Base-by-base conservation (phyloP, 2,329 filamentous ascomycete genomes). In the Colletotrichum lupini region DNA sequence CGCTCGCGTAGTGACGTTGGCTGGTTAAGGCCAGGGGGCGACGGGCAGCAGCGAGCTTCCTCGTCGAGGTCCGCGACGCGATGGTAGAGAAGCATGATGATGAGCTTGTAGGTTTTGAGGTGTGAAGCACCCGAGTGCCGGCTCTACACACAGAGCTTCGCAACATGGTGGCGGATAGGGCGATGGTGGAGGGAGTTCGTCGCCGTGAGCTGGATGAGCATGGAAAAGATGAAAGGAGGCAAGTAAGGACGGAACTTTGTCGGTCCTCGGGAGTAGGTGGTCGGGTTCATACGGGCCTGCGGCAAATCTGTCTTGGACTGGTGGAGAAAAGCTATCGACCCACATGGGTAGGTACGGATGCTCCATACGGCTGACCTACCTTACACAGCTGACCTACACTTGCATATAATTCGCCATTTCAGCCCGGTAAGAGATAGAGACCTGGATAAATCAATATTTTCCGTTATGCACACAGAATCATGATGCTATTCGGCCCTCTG, bases 81-180 rank as follows among this genome's bases (percentile, higher is more conserved):
- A 79, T 73, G 59, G 83, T 83, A 77, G 86, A 85, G 79, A 85
- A 81, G 78, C 83, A 81, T 80, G 79, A 80, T 64, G 82, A 79
- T 53, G 82, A 79, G 68, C 80, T 75, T 76, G 82, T 76, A 75
- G 83, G 83, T 82, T 85, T 86, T 84, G 87, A 87, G 83, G 87
- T 87, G 80, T 85, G 84, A 65, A 90, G 83, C 84, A 93, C 89
- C 86, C 89, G 89, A 81, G 88, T 87, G 86, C 91, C 89, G 83
- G 90, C 90, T 84, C 88, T 88, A 79, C 88, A 88, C 77, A 94
- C 84, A 77, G 91, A 90, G 82, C 89, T 90, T 86, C 92, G 91
- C 88, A 94, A 89, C 93, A 95, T 95, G 86, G 83, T 82, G 81
- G 69, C 58, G 58, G 65, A 52, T 73, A 26, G 22, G 59, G 59